Percentiles rank a stretch among this genome's conserved stretches.
These are phyloP conservation scores for Suillus spraguei DNA, from an alignment of 768 basidiomycete species.

Conservation along the genomic window DNA sequence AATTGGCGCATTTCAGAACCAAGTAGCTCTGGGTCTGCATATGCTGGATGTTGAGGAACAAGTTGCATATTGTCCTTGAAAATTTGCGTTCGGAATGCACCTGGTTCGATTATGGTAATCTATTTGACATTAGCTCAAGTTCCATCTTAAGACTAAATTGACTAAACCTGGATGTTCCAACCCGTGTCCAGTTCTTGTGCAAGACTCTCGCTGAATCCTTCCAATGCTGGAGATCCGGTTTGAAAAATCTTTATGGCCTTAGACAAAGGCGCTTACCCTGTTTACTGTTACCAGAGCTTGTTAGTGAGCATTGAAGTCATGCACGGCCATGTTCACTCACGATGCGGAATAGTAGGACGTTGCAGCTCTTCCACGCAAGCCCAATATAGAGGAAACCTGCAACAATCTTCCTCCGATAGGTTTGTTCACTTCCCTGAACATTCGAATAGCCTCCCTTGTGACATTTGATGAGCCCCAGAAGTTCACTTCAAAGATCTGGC, in stretches of 20 bases:
- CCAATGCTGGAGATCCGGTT: constrained; percentile 23
- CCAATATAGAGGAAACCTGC: constrained; percentile 35
- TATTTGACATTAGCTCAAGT: not conserved
- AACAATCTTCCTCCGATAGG: constrained; percentile 38
- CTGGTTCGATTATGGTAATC: constrained; percentile 12
- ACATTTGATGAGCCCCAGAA: constrained; percentile 36
- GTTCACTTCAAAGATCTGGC: constrained; percentile 40
- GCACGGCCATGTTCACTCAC: constrained; percentile 16
- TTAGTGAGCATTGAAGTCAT: not conserved
- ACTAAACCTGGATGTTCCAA: constrained; percentile 33
- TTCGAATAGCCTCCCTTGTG: constrained; percentile 32
- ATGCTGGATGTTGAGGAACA: constrained; percentile 17
- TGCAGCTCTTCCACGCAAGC: constrained; percentile 14
- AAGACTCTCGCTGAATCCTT: constrained; percentile 30
- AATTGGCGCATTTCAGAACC: constrained; percentile 8
- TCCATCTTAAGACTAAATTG: not conserved
- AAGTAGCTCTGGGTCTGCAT: constrained; percentile 15
- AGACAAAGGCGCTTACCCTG: not conserved
- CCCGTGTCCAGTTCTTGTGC: constrained; percentile 26
- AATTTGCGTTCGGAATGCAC: constrained; percentile 21
- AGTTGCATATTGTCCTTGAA: not conserved
- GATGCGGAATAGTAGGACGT: constrained; percentile 29
- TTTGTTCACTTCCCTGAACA: constrained; percentile 40
- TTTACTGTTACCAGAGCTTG: constrained; percentile 11
- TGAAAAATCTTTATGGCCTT: not conserved